Evolutionary conservation across 257 asterid species (phyloP).

Genomic region (Gentiana dahurica): DNA sequence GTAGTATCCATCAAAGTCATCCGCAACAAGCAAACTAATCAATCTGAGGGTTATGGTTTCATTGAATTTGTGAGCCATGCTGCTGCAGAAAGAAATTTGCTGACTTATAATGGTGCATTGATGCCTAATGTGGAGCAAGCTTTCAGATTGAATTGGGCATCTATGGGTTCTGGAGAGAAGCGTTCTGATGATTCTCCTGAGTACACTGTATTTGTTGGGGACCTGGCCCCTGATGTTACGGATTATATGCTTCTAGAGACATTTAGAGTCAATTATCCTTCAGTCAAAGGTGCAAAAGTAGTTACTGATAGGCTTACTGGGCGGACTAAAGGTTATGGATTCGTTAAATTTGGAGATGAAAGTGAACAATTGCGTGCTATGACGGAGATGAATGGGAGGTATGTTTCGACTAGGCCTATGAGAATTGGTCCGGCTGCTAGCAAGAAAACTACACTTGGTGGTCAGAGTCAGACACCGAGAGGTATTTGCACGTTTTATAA

Average conservation of each 20-base stretch:
- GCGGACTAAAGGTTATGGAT: constrained; percentile 87
- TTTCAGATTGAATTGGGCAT: constrained; percentile 91
- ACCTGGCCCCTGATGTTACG: constrained; percentile 90
- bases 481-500: constrained; percentile 22
- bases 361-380: constrained; percentile 75
- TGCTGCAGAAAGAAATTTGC: constrained; percentile 75
- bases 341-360: constrained; percentile 80
- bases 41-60: constrained; percentile 88
- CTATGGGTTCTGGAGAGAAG: constrained; percentile 86
- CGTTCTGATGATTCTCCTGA: constrained; percentile 67
- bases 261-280: constrained; percentile 56
- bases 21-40: constrained; percentile 71
- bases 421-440: constrained; percentile 91
- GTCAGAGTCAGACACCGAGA: constrained; percentile 30
- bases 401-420: constrained; percentile 91
- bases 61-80: constrained; percentile 75
- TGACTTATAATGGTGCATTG: constrained; percentile 48
- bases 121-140: constrained; percentile 78
- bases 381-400: constrained; percentile 92
- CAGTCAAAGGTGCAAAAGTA: constrained; percentile 84
- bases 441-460: constrained; percentile 56
- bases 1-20: constrained; percentile 65
- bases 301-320: constrained; percentile 84
- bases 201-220: constrained; percentile 82
- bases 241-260: constrained; percentile 87